These are phyloP conservation scores for Phaeolepiota aurea DNA, from an alignment of 768 basidiomycete species.

Conservation along the genomic window DNA sequence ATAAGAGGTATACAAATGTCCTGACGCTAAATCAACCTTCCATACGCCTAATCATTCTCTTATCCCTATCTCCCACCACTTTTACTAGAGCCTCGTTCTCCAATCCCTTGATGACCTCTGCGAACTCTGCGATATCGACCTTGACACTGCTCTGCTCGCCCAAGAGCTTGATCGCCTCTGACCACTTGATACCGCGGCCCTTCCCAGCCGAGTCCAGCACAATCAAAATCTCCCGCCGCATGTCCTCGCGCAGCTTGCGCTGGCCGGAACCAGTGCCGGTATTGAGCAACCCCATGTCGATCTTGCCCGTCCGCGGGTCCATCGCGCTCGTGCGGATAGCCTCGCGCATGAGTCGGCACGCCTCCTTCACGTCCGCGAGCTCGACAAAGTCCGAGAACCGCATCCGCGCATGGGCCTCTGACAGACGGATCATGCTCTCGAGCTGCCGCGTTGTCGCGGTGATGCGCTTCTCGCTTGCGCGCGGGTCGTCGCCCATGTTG, in stretches of 20 bases:
- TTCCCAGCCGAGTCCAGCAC: conserved; percentile 50
- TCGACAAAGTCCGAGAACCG: conserved; percentile 85
- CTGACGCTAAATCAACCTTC: conserved; percentile 23
- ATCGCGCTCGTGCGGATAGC: conserved; percentile 92
- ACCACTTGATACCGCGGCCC: conserved; percentile 69
- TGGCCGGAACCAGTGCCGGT: conserved; percentile 88
- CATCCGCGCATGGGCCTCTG: conserved; percentile 97
- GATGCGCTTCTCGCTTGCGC: conserved; percentile 85
- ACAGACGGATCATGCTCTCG: conserved; percentile 93
- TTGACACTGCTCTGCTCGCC: conserved; percentile 80
- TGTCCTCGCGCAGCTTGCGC: conserved; percentile 80
- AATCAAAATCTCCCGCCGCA: conserved; percentile 71
- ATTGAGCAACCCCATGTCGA: conserved; percentile 93
- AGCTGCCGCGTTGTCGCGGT: conserved; percentile 97
- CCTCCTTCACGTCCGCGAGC: conserved; percentile 81
- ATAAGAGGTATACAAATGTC: background rate
- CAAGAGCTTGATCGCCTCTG: conserved; percentile 70
- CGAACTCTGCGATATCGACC: conserved; percentile 75
- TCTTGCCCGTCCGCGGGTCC: conserved; percentile 94
- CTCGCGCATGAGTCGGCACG: conserved; percentile 91
- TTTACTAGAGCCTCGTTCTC: conserved; percentile 85
- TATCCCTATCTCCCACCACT: conserved; percentile 82
- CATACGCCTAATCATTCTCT: conserved; percentile 67
- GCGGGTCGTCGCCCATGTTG: conserved; percentile 83
- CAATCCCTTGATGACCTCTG: conserved; percentile 65